Evolutionary conservation across 768 basidiomycete genomes (phyloP).

Genomic region (Hygrophoropsis aurantiaca): DNA sequence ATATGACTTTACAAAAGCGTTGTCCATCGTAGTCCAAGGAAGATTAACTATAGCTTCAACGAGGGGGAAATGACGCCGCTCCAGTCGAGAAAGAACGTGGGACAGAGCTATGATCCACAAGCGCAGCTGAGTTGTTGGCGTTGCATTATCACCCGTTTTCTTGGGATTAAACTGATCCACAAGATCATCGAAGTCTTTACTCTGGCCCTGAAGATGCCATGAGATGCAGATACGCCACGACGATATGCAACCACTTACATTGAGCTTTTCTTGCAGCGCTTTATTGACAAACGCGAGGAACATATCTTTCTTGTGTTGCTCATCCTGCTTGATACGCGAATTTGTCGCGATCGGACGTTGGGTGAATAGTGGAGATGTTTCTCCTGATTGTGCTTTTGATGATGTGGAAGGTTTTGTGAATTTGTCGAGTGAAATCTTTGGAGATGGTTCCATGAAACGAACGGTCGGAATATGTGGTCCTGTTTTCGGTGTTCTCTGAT

Average conservation of each 20-base stretch:
- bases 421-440: slow-evolving; percentile 44
- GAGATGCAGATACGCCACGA: slow-evolving; percentile 11
- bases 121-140: slow-evolving; percentile 56
- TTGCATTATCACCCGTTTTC: slow-evolving; percentile 29
- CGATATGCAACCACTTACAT: slow-evolving; percentile 45
- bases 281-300: slow-evolving; percentile 81
- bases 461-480: slow-evolving; percentile 52
- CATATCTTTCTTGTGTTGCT: slow-evolving; percentile 78
- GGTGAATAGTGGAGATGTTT: slow-evolving; percentile 14
- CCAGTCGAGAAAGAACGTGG: slow-evolving; percentile 89
- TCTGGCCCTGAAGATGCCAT: slow-evolving; percentile 53
- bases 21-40: slow-evolving; percentile 93
- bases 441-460: slow-evolving; percentile 44
- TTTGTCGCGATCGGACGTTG: slow-evolving; percentile 74
- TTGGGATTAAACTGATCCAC: slow-evolving; percentile 79
- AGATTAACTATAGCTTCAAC: slow-evolving; percentile 85
- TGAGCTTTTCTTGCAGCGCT: slow-evolving; percentile 70
- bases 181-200: slow-evolving; percentile 83
- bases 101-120: slow-evolving; percentile 85
- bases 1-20: slow-evolving; percentile 82
- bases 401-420: slow-evolving; percentile 39
- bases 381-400: slow-evolving; percentile 18
- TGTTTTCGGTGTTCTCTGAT: slow-evolving; percentile 66
- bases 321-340: slow-evolving; percentile 74
- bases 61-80: slow-evolving; percentile 73